Percentiles rank a stretch among this genome's conserved stretches.
These are phyloP conservation scores for Nidularia sp. DNA, from an alignment of 768 basidiomycete genomes.

Conservation along the genomic window DNA sequence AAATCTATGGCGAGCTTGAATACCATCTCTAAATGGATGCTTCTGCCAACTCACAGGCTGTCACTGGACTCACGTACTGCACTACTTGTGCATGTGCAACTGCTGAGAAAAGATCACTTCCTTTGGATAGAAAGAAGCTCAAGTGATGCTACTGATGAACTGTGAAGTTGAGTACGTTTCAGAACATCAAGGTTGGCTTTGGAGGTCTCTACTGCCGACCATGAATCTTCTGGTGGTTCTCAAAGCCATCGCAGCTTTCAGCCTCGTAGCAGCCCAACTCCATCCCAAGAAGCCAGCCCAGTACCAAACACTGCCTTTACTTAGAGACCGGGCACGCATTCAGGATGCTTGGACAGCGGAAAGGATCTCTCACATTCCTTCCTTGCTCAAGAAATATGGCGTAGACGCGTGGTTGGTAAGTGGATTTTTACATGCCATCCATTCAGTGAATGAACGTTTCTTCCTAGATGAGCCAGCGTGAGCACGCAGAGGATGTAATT, in stretches of 20 bases:
- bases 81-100: too few species aligned
- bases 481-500: slow-evolving; percentile 51
- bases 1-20: too few species aligned
- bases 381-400: slow-evolving; percentile 34
- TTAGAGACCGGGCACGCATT: slow-evolving; percentile 34
- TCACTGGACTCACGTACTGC: too few species aligned
- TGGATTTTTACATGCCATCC: not conserved
- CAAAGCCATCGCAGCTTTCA: not conserved
- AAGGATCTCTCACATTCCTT: slow-evolving; percentile 35
- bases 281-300: slow-evolving; percentile 24
- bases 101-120: not conserved
- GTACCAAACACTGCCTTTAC: slow-evolving; percentile 30
- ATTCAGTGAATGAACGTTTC: not conserved
- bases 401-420: slow-evolving; percentile 40
- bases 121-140: not conserved
- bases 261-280: slow-evolving; percentile 8
- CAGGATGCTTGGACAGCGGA: slow-evolving; percentile 36
- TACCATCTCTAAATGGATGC: too few species aligned
- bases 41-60: too few species aligned
- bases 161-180: not conserved
- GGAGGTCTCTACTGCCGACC: not conserved
- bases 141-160: not conserved
- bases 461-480: slow-evolving; percentile 38
- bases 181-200: not conserved
- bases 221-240: not conserved